Evolutionary conservation across 257 asterid species (phyloP).

Genomic region (Gardenia jasminoides): DNA sequence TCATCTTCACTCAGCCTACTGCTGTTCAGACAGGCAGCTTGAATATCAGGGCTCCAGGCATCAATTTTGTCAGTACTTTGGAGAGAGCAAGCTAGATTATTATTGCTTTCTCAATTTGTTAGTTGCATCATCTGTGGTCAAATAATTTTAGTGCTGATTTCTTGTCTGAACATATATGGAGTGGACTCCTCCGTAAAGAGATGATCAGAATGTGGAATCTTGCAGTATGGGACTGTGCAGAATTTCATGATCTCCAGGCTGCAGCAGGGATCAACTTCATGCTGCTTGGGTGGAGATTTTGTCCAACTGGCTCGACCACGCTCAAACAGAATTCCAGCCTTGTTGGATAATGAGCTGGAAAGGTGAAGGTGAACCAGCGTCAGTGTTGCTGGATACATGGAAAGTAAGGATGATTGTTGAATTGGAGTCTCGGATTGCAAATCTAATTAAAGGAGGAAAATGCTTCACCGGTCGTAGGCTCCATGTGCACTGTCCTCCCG

Average conservation of each 20-base stretch:
- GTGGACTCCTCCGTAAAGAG: neutral
- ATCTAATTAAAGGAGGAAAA: neutral
- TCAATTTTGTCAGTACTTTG: neutral
- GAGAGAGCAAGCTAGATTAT: neutral
- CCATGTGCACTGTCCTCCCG: neutral
- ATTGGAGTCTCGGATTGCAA: neutral
- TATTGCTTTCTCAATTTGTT: neutral
- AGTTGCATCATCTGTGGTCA: neutral
- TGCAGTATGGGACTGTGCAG: neutral
- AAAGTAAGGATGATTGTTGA: neutral
- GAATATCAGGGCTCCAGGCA: neutral
- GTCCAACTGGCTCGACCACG: neutral
- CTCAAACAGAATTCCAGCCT: neutral
- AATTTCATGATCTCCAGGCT: neutral
- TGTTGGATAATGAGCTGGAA: neutral
- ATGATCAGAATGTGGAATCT: neutral
- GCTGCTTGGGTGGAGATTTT: slow-evolving; percentile 1
- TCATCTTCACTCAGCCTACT: neutral
- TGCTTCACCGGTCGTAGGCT: neutral
- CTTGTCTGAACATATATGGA: neutral
- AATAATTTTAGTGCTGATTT: neutral
- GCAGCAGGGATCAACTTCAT: neutral
- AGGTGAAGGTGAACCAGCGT: neutral
- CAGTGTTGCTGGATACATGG: neutral
- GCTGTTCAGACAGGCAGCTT: neutral